Evolutionary conservation across 768 basidiomycete species (phyloP).

Genomic region (Russula earlei): DNA sequence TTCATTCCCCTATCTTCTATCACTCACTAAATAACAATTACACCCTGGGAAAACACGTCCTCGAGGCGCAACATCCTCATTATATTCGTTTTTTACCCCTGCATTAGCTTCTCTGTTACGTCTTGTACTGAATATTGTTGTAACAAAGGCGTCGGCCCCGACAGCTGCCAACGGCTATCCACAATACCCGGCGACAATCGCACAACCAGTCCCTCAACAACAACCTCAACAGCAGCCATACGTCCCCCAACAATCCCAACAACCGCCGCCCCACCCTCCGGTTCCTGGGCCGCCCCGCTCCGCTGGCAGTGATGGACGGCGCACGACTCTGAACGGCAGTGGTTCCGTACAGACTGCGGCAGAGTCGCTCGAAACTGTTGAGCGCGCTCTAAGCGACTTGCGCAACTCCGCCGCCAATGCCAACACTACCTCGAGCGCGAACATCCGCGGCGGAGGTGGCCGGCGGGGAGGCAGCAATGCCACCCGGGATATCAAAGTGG

Average conservation of each 20-base stretch:
- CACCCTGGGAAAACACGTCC: conserved; percentile 37
- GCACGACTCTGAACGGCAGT: conserved; percentile 24
- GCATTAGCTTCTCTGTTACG: conserved; percentile 19
- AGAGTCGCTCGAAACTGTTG: conserved; percentile 65
- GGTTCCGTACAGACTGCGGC: conserved; percentile 63
- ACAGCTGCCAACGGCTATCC: conserved; percentile 24
- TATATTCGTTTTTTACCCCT: conserved; percentile 55
- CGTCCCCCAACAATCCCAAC: conserved; percentile 19
- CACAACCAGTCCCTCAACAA: conserved; percentile 21
- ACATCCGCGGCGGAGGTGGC: conserved; percentile 33
- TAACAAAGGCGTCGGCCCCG: conserved; percentile 41
- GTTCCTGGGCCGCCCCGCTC: conserved; percentile 8
- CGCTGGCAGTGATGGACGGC: conserved; percentile 23
- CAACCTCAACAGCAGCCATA: conserved; percentile 21
- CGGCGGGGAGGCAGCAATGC: conserved; percentile 8
- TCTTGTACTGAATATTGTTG: conserved; percentile 9
- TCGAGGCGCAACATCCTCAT: conserved; percentile 41
- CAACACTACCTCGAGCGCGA: conserved; percentile 20
- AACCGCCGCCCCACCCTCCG: conserved; percentile 4
- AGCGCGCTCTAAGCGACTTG: conserved; percentile 45
- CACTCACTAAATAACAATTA: conserved; percentile 35
- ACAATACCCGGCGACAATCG: conserved; percentile 20
- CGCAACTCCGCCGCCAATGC: conserved; percentile 29
- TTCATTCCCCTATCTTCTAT: conserved; percentile 13
- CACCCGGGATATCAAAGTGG: conserved; percentile 24